phyloP scores from a whole-genome alignment of 345 rosid species.

The Gossypium longicalyx region DNA sequence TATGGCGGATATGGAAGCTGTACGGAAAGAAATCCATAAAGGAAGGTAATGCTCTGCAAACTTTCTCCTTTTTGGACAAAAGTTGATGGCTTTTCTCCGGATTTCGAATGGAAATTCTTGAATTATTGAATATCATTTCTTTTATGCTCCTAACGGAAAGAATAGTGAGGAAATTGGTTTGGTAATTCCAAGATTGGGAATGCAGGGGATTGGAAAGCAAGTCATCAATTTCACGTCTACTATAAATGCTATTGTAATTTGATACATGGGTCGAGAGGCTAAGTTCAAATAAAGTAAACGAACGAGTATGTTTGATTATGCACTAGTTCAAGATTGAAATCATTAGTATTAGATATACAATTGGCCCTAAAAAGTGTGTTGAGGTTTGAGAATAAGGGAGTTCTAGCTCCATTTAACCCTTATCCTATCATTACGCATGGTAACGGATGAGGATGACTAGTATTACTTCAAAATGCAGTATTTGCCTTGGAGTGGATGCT shows the following conservation, averaged over 20 bases:
- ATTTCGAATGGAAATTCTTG: neutral
- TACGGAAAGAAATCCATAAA: constrained; percentile 49
- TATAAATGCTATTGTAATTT: neutral
- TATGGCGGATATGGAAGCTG: constrained; percentile 48
- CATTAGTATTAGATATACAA: neutral
- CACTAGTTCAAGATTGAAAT: neutral
- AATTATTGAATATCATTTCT: neutral
- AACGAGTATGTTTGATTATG: neutral
- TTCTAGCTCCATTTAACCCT: neutral
- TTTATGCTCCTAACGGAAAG: neutral
- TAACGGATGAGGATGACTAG: neutral
- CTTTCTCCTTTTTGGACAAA: too few relatives aligned
- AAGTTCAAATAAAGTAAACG: neutral
- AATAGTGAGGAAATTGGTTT: neutral
- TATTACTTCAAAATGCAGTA: neutral
- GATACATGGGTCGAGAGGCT: neutral
- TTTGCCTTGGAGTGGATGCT: neutral
- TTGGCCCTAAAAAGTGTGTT: neutral
- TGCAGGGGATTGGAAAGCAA: neutral
- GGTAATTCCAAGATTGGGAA: neutral
- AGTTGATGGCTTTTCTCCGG: too few relatives aligned
- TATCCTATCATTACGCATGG: neutral
- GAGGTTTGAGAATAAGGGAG: neutral
- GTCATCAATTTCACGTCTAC: neutral
- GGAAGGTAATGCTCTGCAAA: constrained; percentile 54